Conservation (phyloP, 352 stramenopile species). For the Bremia lactucae region DNA sequence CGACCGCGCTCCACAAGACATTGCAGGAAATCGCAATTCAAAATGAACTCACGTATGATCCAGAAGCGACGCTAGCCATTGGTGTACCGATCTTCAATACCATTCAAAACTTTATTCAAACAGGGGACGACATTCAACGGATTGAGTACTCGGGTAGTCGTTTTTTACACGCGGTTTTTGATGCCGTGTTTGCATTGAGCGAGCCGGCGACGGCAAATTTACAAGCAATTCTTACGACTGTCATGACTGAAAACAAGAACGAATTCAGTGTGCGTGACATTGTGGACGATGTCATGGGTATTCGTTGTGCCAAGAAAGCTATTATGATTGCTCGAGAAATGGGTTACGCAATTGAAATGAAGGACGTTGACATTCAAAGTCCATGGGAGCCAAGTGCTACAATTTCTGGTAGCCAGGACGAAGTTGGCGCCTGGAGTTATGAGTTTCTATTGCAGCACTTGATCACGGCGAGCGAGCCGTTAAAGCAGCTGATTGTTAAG, state of each 20-base stretch:
- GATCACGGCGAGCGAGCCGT: conserved; percentile 21
- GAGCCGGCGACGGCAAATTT: conserved; percentile 31
- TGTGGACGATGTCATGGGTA: conserved; percentile 88
- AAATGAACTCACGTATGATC: conserved; percentile 85
- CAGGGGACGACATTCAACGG: conserved; percentile 83
- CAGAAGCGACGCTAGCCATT: conserved; percentile 67
- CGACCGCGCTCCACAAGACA: conserved; percentile 55
- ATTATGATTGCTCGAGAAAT: conserved; percentile 91
- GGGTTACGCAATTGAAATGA: conserved; percentile 69
- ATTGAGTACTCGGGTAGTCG: conserved; percentile 88
- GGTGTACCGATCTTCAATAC: conserved; percentile 89
- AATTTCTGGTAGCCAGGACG: conserved; percentile 22
- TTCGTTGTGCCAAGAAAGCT: conserved; percentile 83
- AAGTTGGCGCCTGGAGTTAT: conserved; percentile 31
- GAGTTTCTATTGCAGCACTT: conserved; percentile 51
- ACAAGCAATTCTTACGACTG: conserved; percentile 51
- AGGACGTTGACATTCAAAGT: conserved; percentile 50
- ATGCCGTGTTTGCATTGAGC: conserved; percentile 22
- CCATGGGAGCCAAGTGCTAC: conserved; percentile 31
- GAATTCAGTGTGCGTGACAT: conserved; percentile 58
- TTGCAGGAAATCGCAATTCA: conserved; percentile 65
- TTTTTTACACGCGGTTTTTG: conserved; percentile 79
- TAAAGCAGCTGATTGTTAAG: conserved; percentile 33
- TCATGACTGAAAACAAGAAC: conserved; percentile 44
- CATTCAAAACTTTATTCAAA: conserved; percentile 88